These are phyloP conservation scores for Arctium minus DNA, from an alignment of 129 eudicot genomes.

Conservation along the genomic window DNA sequence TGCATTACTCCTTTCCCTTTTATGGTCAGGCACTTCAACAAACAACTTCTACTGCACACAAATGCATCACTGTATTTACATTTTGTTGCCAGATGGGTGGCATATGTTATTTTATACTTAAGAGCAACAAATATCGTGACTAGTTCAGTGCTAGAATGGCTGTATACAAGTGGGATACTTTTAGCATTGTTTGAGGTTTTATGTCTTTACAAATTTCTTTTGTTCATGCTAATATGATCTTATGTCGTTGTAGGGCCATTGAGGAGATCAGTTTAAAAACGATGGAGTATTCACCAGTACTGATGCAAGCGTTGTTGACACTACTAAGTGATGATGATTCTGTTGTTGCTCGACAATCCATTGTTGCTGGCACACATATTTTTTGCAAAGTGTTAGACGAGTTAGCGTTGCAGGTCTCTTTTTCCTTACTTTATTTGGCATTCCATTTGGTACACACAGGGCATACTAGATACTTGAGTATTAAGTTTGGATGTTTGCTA, in stretches of 20 bases:
- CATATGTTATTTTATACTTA: background rate
- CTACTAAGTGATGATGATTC: conserved; percentile 58
- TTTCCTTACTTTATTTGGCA: background rate
- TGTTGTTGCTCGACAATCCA: conserved; percentile 65
- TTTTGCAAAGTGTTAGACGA: conserved; percentile 65
- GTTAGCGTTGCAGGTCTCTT: conserved; percentile 64
- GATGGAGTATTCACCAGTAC: conserved; percentile 55
- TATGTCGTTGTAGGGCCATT: conserved; percentile 41
- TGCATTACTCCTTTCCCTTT: no score
- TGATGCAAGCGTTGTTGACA: conserved; percentile 62
- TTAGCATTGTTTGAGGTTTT: background rate
- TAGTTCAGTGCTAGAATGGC: background rate
- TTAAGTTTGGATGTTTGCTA: background rate
- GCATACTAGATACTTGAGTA: background rate
- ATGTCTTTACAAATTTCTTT: background rate
- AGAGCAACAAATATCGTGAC: background rate
- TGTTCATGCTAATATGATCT: conserved; percentile 17
- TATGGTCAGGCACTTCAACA: background rate
- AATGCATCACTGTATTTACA: background rate
- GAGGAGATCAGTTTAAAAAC: conserved; percentile 66
- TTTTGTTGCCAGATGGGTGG: background rate
- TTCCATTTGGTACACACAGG: background rate
- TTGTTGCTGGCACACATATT: conserved; percentile 60
- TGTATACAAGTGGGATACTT: conserved; percentile 9
- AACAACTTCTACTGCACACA: background rate